These are phyloP conservation scores for Candida taoyuanica DNA, from an alignment of 805 yeast genomes.

Conservation along the genomic window DNA sequence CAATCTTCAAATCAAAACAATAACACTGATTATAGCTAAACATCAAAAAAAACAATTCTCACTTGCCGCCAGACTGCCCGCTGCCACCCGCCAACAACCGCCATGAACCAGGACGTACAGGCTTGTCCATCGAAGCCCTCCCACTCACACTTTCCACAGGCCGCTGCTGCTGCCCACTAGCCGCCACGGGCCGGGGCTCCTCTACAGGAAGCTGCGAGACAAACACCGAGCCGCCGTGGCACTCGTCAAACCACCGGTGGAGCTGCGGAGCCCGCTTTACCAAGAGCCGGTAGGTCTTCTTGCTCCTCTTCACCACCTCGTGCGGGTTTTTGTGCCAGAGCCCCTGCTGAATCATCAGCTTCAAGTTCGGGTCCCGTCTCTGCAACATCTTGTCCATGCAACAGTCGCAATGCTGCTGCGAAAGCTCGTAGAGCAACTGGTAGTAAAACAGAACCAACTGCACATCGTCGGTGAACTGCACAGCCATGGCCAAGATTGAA, in stretches of 20 bases:
- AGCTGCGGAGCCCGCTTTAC: slow-evolving; percentile 16
- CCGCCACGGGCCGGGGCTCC: neutral
- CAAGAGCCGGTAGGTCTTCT: slow-evolving; percentile 24
- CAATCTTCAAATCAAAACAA: no score
- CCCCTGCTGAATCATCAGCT: slow-evolving; percentile 33
- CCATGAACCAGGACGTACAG: slow-evolving; percentile 19
- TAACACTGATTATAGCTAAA: no score
- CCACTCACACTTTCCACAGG: neutral
- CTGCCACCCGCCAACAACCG: no score
- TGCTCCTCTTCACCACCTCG: slow-evolving; percentile 23
- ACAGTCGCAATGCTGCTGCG: slow-evolving; percentile 30
- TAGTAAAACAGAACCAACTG: slow-evolving; percentile 27
- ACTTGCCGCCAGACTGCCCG: no score
- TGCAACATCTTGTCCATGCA: slow-evolving; percentile 33
- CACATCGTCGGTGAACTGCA: slow-evolving; percentile 23
- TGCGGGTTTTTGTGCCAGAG: slow-evolving; percentile 28
- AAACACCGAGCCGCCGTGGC: slow-evolving; percentile 18
- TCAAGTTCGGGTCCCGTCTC: slow-evolving; percentile 26
- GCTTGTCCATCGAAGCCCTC: no score
- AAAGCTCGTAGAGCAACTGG: slow-evolving; percentile 18
- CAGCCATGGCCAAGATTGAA: slow-evolving; percentile 34
- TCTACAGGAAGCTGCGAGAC: slow-evolving; percentile 1
- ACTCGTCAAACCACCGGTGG: slow-evolving; percentile 22
- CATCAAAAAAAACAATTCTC: no score
- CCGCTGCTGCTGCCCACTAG: neutral